Conservation (phyloP, 2,329 filamentous ascomycete genomes). For the Alternaria gansuensis region DNA sequence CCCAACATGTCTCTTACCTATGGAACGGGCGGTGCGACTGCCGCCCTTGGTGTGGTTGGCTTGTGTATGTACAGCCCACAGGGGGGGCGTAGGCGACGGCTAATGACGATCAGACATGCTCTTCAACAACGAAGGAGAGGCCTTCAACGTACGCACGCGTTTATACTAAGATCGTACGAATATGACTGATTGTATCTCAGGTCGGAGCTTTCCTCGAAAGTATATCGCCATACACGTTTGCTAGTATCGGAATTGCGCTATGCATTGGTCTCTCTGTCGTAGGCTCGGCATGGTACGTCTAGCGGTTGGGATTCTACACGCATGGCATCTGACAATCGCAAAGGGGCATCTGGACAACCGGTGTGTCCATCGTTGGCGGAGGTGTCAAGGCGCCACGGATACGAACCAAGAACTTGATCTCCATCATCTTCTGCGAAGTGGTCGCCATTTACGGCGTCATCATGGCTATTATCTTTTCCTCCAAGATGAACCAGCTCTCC, state of each 20-base stretch:
- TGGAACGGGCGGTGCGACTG: constrained; percentile 72
- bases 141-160: constrained; percentile 81
- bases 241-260: constrained; percentile 85
- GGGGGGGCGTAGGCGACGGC: constrained; percentile 37
- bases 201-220: constrained; percentile 93
- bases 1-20: constrained; percentile 75
- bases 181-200: constrained; percentile 55
- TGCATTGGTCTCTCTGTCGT: constrained; percentile 97
- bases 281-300: constrained; percentile 88
- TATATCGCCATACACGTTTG: constrained; percentile 94
- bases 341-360: constrained; percentile 99
- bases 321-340: constrained; percentile 25
- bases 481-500: constrained; percentile 77
- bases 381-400: constrained; percentile 97
- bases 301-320: background rate
- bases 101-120: constrained; percentile 80
- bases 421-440: constrained; percentile 99
- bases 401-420: constrained; percentile 99
- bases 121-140: constrained; percentile 94
- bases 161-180: background rate
- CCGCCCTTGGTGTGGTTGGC: constrained; percentile 76
- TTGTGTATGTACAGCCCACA: constrained; percentile 69
- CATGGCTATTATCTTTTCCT: constrained; percentile 98
- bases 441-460: constrained; percentile 99
- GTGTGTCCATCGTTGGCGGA: constrained; percentile 94